Evolutionary conservation across 139 green algal genomes (phyloP).

Genomic region (Micractinium sp.): DNA sequence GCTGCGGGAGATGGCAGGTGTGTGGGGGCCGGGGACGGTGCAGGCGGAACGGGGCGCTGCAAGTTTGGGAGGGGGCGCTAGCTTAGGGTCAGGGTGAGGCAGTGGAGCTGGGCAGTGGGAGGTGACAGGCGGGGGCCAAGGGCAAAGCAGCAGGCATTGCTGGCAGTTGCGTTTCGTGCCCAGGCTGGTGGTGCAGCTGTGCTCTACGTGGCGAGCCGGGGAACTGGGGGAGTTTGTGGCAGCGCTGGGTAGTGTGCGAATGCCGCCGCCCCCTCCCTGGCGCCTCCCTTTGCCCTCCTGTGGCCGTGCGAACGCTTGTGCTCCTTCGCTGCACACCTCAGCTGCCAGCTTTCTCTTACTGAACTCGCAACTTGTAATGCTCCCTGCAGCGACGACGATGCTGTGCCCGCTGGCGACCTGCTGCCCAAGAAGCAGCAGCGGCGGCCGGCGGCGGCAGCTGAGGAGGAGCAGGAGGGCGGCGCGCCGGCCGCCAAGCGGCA

Average conservation of each 20-base stretch:
- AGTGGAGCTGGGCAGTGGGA: not conserved
- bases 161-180: no score
- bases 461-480: not conserved
- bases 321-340: not conserved
- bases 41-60: not conserved
- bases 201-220: no score
- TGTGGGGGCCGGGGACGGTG: no score
- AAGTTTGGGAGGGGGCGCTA: not conserved
- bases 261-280: no score
- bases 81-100: not conserved
- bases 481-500: not conserved
- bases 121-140: no score
- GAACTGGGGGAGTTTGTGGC: no score
- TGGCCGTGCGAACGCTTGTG: no score
- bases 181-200: no score
- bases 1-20: not conserved
- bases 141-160: not conserved
- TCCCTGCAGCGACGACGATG: constrained; percentile 13
- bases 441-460: not conserved
- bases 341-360: not conserved
- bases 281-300: no score
- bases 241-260: no score
- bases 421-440: constrained; percentile 4
- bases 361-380: not conserved
- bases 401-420: not conserved